Percentiles rank a stretch among this genome's conserved stretches.
Evolutionary conservation across 768 basidiomycete species (phyloP).

Genomic region (Lactarius quietus): DNA sequence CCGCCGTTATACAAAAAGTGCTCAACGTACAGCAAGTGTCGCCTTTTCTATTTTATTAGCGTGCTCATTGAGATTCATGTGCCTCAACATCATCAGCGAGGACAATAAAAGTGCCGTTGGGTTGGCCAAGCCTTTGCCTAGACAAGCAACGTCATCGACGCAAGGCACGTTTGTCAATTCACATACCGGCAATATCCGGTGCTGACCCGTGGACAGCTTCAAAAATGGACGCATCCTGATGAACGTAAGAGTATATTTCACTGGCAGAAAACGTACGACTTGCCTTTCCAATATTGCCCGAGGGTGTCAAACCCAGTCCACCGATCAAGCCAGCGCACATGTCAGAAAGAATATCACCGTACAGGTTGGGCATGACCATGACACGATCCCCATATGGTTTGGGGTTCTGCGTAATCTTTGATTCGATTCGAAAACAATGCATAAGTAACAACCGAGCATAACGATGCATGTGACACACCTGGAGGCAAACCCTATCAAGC

Average conservation of each 20-base stretch:
- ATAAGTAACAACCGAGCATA: not conserved
- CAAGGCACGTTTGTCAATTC: not conserved
- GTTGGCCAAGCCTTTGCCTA: conserved; percentile 91
- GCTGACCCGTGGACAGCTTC: conserved; percentile 99
- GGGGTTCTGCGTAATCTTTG: conserved; percentile 87
- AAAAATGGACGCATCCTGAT: conserved; percentile 95
- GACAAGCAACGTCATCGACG: conserved; percentile 9
- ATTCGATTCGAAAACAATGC: not conserved
- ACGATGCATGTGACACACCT: conserved; percentile 44
- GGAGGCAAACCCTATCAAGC: conserved; percentile 92
- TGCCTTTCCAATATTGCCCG: conserved; percentile 95
- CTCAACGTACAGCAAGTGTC: conserved; percentile 69
- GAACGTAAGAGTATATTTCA: conserved; percentile 10
- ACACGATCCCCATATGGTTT: conserved; percentile 91
- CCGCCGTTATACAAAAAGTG: not conserved
- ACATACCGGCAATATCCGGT: conserved; percentile 91
- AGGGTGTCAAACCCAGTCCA: conserved; percentile 94
- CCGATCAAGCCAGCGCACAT: conserved; percentile 99
- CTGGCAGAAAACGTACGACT: conserved; percentile 28
- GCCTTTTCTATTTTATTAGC: conserved; percentile 92
- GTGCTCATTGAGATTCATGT: conserved; percentile 85
- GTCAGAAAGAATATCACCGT: conserved; percentile 93
- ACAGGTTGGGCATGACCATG: conserved; percentile 99
- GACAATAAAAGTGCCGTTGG: conserved; percentile 97
- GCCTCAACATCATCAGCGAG: conserved; percentile 97